Conservation (phyloP, 306 rosid species). For the Medicago ruthenica region DNA sequence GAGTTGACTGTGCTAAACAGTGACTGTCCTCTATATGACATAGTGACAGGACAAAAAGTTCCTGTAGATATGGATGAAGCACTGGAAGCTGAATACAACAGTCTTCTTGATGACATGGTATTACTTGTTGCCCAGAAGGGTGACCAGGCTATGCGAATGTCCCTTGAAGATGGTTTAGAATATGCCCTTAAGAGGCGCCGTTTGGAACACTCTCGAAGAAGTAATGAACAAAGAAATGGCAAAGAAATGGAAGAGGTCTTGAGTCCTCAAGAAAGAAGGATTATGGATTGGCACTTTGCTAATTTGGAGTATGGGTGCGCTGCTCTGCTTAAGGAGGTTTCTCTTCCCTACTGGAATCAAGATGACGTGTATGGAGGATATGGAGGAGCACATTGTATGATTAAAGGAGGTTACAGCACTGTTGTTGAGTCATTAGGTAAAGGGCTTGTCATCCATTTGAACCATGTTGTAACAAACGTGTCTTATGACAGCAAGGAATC, state of each 20-base stretch:
- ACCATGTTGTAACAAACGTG: slow-evolving; percentile 81
- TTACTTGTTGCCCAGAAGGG: slow-evolving; percentile 85
- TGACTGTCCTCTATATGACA: slow-evolving; percentile 97
- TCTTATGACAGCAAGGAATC: slow-evolving; percentile 60
- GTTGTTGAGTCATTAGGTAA: slow-evolving; percentile 91
- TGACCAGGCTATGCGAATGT: slow-evolving; percentile 84
- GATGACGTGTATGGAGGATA: slow-evolving; percentile 98
- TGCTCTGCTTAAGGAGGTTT: slow-evolving; percentile 84
- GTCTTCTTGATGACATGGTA: slow-evolving; percentile 93
- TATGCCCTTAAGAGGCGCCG: slow-evolving; percentile 83
- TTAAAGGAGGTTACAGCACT: slow-evolving; percentile 91
- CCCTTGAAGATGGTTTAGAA: slow-evolving; percentile 98
- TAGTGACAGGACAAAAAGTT: slow-evolving; percentile 76
- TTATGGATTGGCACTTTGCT: slow-evolving; percentile 99
- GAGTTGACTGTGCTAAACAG: slow-evolving; percentile 89
- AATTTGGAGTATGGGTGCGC: slow-evolving; percentile 99
- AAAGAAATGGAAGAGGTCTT: slow-evolving; percentile 57
- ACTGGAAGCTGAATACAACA: slow-evolving; percentile 90
- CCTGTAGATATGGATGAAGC: slow-evolving; percentile 91
- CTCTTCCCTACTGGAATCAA: slow-evolving; percentile 98
- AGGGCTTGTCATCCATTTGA: slow-evolving; percentile 72
- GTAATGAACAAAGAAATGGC: slow-evolving; percentile 50
- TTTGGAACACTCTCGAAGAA: slow-evolving; percentile 51
- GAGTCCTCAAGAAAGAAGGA: slow-evolving; percentile 93
- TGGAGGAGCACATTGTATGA: slow-evolving; percentile 99